Evolutionary conservation across 2,329 filamentous ascomycete genomes (phyloP).

Genomic region (Alternaria brassicae): DNA sequence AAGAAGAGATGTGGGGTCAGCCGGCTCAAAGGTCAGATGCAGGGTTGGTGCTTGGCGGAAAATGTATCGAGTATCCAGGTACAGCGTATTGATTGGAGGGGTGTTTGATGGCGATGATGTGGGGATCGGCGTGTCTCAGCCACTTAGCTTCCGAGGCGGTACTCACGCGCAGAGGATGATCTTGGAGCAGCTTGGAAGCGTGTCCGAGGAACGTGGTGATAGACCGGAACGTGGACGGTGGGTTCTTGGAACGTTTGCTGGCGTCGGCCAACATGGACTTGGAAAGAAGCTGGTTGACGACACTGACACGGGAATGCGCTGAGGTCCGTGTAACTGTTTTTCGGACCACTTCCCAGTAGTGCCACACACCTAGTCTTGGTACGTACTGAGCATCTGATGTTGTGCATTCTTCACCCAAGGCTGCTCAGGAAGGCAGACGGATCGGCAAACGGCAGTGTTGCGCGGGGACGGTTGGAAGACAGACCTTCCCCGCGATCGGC

Average conservation of each 20-base stretch:
- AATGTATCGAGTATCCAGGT: conserved; percentile 34
- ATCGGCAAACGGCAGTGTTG: background rate
- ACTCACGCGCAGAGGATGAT: conserved; percentile 9
- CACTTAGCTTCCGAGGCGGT: conserved; percentile 24
- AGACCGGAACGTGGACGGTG: conserved; percentile 1
- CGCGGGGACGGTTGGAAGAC: background rate
- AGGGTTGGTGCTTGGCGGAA: conserved; percentile 23
- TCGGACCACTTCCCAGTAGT: background rate
- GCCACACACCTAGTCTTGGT: background rate
- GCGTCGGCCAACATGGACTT: background rate
- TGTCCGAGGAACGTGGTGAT: conserved; percentile 1
- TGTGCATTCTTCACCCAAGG: conserved; percentile 1
- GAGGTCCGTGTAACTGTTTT: background rate
- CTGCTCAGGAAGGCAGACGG: background rate
- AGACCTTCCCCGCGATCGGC: conserved; percentile 6
- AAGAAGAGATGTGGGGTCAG: conserved; percentile 10
- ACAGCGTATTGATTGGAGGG: conserved; percentile 41
- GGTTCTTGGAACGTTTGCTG: background rate
- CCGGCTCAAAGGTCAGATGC: conserved; percentile 16
- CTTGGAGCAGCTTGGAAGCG: conserved; percentile 11
- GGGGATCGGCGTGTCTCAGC: conserved; percentile 33
- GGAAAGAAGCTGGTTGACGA: background rate
- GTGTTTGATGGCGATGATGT: conserved; percentile 36
- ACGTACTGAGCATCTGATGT: conserved; percentile 1
- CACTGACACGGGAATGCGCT: background rate